These are phyloP conservation scores for Tylopilus plumbeoviolaceoides DNA, from an alignment of 768 basidiomycete species.

Conservation along the genomic window DNA sequence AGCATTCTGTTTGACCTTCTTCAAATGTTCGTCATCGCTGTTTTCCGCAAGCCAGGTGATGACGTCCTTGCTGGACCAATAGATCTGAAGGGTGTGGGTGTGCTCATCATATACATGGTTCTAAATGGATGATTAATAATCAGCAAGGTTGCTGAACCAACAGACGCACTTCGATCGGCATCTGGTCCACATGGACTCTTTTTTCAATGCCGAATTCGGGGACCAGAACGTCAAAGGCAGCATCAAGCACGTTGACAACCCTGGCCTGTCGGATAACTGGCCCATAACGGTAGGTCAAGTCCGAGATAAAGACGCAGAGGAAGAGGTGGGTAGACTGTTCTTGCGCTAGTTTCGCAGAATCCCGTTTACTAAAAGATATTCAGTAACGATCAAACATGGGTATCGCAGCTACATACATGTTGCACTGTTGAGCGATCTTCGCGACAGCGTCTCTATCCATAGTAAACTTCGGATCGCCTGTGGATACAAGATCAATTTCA, in stretches of 20 bases:
- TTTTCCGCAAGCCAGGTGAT: slow-evolving; percentile 94
- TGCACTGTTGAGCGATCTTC: slow-evolving; percentile 97
- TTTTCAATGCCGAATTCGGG: slow-evolving; percentile 99
- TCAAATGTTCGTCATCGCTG: slow-evolving; percentile 93
- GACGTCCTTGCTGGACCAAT: slow-evolving; percentile 94
- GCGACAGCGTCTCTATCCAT: slow-evolving; percentile 99
- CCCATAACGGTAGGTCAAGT: slow-evolving; percentile 91
- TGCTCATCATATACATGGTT: slow-evolving; percentile 98
- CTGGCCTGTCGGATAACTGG: slow-evolving; percentile 94
- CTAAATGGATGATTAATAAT: slow-evolving; percentile 38
- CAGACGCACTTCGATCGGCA: slow-evolving; percentile 87
- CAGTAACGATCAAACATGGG: neutral
- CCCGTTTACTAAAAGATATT: slow-evolving; percentile 62
- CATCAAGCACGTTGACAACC: slow-evolving; percentile 94
- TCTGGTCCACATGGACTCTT: slow-evolving; percentile 96
- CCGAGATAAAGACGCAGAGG: slow-evolving; percentile 91
- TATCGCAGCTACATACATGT: slow-evolving; percentile 59
- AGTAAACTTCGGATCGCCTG: slow-evolving; percentile 82
- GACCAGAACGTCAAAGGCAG: slow-evolving; percentile 94
- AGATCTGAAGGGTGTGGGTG: slow-evolving; percentile 85
- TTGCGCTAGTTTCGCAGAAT: slow-evolving; percentile 87
- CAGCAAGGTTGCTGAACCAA: neutral
- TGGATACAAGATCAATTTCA: slow-evolving; percentile 3
- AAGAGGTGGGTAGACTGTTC: slow-evolving; percentile 96
- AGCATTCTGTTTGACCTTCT: slow-evolving; percentile 89